Evolutionary conservation across 768 basidiomycete species (phyloP).

Genomic region (Ephemerocybe angulata): DNA sequence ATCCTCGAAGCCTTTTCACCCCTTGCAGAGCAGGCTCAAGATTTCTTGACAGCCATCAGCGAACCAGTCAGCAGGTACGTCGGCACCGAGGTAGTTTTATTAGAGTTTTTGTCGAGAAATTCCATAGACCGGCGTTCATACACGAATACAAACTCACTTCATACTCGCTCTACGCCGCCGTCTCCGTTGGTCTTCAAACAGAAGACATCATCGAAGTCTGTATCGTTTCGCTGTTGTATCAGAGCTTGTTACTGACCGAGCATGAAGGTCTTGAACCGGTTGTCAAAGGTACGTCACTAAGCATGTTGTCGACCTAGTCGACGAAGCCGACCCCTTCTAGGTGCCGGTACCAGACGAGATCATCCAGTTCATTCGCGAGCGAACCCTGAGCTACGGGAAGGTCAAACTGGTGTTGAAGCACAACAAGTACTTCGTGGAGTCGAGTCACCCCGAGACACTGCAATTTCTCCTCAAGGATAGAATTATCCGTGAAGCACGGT

Average conservation of each 20-base stretch:
- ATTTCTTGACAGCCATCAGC: conserved; percentile 95
- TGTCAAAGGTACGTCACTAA: conserved; percentile 61
- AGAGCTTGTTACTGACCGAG: conserved; percentile 21
- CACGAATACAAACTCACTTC: conserved; percentile 99
- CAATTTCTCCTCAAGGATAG: conserved; percentile 84
- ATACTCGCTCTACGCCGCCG: conserved; percentile 96
- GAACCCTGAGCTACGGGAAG: conserved; percentile 96
- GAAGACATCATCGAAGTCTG: conserved; percentile 97
- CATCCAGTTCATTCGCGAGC: conserved; percentile 81
- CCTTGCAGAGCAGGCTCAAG: conserved; percentile 96
- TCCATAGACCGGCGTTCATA: conserved; percentile 85
- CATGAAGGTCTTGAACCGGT: conserved; percentile 68
- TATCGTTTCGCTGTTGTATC: conserved; percentile 26
- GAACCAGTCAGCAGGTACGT: conserved; percentile 97
- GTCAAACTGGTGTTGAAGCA: conserved; percentile 97
- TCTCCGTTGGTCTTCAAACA: conserved; percentile 96
- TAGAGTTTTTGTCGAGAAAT: conserved; percentile 16
- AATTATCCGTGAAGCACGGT: conserved; percentile 79
- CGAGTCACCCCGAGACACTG: conserved; percentile 89
- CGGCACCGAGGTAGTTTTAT: conserved; percentile 8
- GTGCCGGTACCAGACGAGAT: conserved; percentile 91
- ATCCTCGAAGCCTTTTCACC: conserved; percentile 98
- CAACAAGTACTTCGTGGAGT: conserved; percentile 97
- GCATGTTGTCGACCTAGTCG: conserved; percentile 1
- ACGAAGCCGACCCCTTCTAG: conserved; percentile 32